These are phyloP conservation scores for Aureobasidium sp. DNA, from an alignment of 2,329 filamentous ascomycete genomes.

Conservation along the genomic window DNA sequence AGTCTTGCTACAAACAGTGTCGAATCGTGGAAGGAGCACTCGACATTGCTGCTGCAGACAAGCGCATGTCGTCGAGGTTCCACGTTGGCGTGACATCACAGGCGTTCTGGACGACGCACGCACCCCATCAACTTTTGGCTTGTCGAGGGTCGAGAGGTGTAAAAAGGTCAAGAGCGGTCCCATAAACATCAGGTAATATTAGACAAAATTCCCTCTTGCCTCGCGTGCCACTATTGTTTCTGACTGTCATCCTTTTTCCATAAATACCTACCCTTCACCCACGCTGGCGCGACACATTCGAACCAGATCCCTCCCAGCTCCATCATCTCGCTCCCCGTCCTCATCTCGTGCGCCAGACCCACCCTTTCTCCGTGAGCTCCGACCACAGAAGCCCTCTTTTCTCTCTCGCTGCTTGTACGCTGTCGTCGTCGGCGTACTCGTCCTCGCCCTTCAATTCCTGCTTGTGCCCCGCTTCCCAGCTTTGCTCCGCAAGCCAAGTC, in stretches of 20 bases:
- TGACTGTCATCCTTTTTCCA: background rate
- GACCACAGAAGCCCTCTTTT: conserved; percentile 18
- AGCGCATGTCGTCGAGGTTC: background rate
- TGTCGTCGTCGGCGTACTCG: conserved; percentile 21
- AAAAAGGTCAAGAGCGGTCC: background rate
- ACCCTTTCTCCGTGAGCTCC: conserved; percentile 27
- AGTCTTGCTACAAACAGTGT: background rate
- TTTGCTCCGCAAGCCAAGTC: conserved; percentile 4
- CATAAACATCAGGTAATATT: background rate
- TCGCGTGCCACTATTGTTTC: background rate
- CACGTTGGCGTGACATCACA: background rate
- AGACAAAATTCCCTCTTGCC: conserved; percentile 1
- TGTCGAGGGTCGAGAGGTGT: background rate
- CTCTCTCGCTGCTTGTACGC: conserved; percentile 20
- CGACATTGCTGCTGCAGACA: too few relatives aligned
- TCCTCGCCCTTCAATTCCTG: conserved; percentile 23
- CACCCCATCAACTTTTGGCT: background rate
- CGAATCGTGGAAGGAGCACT: background rate
- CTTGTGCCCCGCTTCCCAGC: conserved; percentile 18
- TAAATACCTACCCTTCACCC: conserved; percentile 13
- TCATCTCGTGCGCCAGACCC: conserved; percentile 16
- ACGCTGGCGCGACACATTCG: conserved; percentile 18
- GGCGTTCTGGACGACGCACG: background rate
- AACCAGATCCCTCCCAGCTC: conserved; percentile 19
- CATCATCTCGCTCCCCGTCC: conserved; percentile 17